Percentiles rank a stretch among this genome's conserved stretches.
Conservation (phyloP, 768 basidiomycete species). For the Pleurotus ostreatus region DNA sequence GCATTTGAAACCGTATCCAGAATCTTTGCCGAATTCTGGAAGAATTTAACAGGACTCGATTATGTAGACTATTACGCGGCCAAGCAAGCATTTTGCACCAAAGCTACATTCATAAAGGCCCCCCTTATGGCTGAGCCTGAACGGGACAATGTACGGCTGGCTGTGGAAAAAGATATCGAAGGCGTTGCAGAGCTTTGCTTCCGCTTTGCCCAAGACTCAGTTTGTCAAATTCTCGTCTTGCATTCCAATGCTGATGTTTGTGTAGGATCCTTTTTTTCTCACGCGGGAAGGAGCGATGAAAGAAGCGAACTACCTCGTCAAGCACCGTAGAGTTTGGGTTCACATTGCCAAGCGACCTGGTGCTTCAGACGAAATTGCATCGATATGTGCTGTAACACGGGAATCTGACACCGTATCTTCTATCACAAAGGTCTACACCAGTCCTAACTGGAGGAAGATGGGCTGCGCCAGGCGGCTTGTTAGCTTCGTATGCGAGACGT, state of each 20-base stretch:
- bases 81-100: constrained; percentile 38
- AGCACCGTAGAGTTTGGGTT: constrained; percentile 39
- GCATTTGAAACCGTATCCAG: constrained; percentile 31
- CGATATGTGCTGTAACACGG: constrained; percentile 47
- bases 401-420: constrained; percentile 38
- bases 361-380: constrained; percentile 31
- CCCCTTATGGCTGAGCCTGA: constrained; percentile 19
- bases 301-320: constrained; percentile 40
- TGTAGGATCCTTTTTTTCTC: constrained; percentile 37
- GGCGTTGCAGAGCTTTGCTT: constrained; percentile 35
- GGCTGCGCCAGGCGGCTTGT: constrained; percentile 48
- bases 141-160: constrained; percentile 10
- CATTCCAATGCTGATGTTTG: neutral
- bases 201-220: constrained; percentile 41
- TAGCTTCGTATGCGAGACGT: constrained; percentile 38
- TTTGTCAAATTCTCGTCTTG: neutral
- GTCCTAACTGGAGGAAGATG: constrained; percentile 31
- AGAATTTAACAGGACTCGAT: constrained; percentile 21
- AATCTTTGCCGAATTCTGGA: constrained; percentile 36
- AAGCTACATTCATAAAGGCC: constrained; percentile 16
- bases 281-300: constrained; percentile 23
- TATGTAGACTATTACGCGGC: constrained; percentile 42
- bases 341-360: constrained; percentile 25
- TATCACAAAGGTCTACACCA: constrained; percentile 52
- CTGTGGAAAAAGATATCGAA: constrained; percentile 9